Percentiles rank a stretch among this genome's conserved stretches.
phyloP scores from a whole-genome alignment of 83 land plant species.

The Diphasiastrum complanatum region DNA sequence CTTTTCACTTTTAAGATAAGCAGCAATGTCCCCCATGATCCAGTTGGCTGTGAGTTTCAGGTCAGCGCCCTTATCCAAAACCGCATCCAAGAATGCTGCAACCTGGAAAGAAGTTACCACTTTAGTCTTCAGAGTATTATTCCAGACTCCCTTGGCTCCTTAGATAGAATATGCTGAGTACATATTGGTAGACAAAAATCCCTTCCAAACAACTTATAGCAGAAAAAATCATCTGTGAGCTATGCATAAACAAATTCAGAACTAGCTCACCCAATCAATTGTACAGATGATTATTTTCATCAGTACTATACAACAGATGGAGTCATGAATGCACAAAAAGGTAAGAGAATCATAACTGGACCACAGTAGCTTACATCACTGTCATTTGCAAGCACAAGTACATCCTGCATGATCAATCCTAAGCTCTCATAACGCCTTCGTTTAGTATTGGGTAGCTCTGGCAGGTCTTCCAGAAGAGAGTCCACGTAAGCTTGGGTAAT shows the following conservation, averaged over 20 bases:
- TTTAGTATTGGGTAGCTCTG: constrained; percentile 86
- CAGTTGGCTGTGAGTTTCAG: constrained; percentile 82
- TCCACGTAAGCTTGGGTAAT: constrained; percentile 55
- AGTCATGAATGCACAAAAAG: too few species aligned
- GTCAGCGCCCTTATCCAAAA: constrained; percentile 65
- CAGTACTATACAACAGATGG: too few species aligned
- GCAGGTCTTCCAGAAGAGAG: constrained; percentile 40
- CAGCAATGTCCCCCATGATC: constrained; percentile 97
- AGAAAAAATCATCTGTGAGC: too few species aligned
- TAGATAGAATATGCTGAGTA: too few species aligned
- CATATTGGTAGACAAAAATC: too few species aligned
- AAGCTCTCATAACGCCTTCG: constrained; percentile 77
- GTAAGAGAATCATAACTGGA: neutral
- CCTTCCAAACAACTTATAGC: too few species aligned
- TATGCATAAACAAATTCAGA: too few species aligned
- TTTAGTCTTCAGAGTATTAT: too few species aligned
- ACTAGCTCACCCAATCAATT: too few species aligned
- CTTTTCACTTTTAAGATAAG: constrained; percentile 71
- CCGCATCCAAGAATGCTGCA: constrained; percentile 70
- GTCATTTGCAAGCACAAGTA: constrained; percentile 82
- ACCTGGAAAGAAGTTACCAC: constrained; percentile 66
- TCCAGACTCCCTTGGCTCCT: too few species aligned
- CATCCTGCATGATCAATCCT: constrained; percentile 95
- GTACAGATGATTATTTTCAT: too few species aligned
- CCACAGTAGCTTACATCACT: constrained; percentile 43